Conservation (phyloP, 2,329 filamentous ascomycete species). For the Mycosphaerella arachidis region DNA sequence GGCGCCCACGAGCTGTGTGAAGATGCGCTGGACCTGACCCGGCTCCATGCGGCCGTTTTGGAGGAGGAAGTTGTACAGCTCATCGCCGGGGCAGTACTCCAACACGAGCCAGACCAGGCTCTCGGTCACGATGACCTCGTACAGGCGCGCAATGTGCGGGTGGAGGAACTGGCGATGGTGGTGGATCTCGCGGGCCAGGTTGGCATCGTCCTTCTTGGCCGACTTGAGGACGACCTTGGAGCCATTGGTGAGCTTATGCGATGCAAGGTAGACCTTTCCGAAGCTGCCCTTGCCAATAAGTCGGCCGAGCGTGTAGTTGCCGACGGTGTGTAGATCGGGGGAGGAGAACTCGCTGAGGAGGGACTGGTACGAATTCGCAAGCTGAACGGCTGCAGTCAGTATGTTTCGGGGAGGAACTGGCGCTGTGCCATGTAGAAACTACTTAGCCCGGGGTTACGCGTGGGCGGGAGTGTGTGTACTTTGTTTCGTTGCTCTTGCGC, state of each 20-base stretch:
- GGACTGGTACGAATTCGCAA: constrained; percentile 94
- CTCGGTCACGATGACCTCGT: constrained; percentile 98
- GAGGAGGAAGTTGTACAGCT: constrained; percentile 93
- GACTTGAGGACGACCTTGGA: constrained; percentile 99
- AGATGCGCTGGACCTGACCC: constrained; percentile 89
- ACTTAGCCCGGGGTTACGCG: neutral
- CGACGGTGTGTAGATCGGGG: constrained; percentile 83
- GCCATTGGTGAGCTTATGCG: constrained; percentile 96
- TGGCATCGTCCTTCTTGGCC: constrained; percentile 90
- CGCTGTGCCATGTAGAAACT: neutral
- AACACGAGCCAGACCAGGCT: constrained; percentile 90
- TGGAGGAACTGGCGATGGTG: constrained; percentile 97
- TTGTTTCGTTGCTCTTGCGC: constrained; percentile 35
- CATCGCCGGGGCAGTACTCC: constrained; percentile 94
- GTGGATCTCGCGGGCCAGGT: constrained; percentile 94
- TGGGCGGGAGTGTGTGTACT: constrained; percentile 16
- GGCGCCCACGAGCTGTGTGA: constrained; percentile 90
- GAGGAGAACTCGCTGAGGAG: constrained; percentile 94
- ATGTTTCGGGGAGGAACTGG: neutral
- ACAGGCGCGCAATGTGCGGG: constrained; percentile 91
- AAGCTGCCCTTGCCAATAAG: constrained; percentile 97
- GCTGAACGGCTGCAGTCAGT: constrained; percentile 49
- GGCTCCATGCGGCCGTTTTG: constrained; percentile 77
- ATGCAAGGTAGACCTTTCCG: constrained; percentile 93
- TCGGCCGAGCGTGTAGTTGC: constrained; percentile 87